These are phyloP conservation scores for Didymella segeticola DNA, from an alignment of 2,329 filamentous ascomycete species.

Conservation along the genomic window DNA sequence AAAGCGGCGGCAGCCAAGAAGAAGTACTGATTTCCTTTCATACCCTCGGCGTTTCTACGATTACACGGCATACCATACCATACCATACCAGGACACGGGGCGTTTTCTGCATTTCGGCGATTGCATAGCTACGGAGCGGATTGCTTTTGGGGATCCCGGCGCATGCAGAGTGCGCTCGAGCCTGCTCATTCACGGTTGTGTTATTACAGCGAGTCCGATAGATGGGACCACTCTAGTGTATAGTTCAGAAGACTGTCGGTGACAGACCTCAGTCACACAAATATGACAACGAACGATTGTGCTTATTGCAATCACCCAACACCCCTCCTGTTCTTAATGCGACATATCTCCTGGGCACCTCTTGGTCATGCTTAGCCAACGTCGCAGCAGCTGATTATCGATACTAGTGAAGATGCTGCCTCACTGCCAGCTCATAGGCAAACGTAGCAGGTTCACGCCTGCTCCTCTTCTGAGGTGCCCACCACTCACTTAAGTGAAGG, in stretches of 20 bases:
- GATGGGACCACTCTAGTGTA: slow-evolving; percentile 27
- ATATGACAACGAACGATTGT: slow-evolving; percentile 10
- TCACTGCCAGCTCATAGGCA: slow-evolving; percentile 16
- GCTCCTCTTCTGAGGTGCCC: too few relatives aligned
- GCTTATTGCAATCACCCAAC: slow-evolving; percentile 8
- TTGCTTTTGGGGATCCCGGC: slow-evolving; percentile 27
- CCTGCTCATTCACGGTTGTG: slow-evolving; percentile 26
- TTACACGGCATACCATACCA: slow-evolving; percentile 40
- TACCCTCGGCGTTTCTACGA: slow-evolving; percentile 34
- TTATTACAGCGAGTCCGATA: slow-evolving; percentile 26
- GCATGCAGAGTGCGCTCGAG: slow-evolving; percentile 22
- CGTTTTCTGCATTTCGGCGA: slow-evolving; percentile 33
- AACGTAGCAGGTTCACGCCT: slow-evolving; percentile 19
- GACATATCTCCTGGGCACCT: neutral
- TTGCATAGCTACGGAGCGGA: slow-evolving; percentile 44
- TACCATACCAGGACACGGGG: slow-evolving; percentile 23
- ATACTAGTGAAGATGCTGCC: neutral
- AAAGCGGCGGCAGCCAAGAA: slow-evolving; percentile 41
- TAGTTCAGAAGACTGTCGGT: slow-evolving; percentile 18
- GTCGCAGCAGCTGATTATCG: neutral
- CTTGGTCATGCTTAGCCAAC: neutral
- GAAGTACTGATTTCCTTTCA: slow-evolving; percentile 32
- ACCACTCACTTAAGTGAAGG: too few relatives aligned
- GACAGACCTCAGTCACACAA: slow-evolving; percentile 4
- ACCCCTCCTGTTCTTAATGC: neutral